These are phyloP conservation scores for Calonectria honghensis DNA, from an alignment of 2,329 filamentous ascomycete species.

Conservation along the genomic window DNA sequence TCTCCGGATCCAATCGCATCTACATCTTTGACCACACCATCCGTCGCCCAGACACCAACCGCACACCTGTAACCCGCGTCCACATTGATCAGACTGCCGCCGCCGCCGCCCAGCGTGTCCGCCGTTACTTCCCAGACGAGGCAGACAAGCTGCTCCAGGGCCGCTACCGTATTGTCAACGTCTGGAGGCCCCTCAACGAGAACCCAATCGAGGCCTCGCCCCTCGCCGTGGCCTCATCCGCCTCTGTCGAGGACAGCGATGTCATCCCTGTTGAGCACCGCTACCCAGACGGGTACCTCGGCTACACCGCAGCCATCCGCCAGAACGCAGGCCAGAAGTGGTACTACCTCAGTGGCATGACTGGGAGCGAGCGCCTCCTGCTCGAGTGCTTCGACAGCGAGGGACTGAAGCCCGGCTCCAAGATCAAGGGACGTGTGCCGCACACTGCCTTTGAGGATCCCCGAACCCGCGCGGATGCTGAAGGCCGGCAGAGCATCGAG, in stretches of 20 bases:
- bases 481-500: conserved; percentile 90
- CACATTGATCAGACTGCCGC: conserved; percentile 89
- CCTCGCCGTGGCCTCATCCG: conserved; percentile 80
- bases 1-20: conserved; percentile 80
- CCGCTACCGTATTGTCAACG: conserved; percentile 89
- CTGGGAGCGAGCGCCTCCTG: conserved; percentile 81
- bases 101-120: conserved; percentile 81
- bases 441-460: conserved; percentile 89
- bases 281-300: conserved; percentile 78
- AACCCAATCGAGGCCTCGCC: conserved; percentile 79
- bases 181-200: conserved; percentile 82
- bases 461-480: conserved; percentile 80
- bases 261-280: conserved; percentile 84
- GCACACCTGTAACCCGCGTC: conserved; percentile 81
- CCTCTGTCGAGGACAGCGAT: conserved; percentile 76
- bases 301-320: conserved; percentile 83
- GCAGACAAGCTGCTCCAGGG: conserved; percentile 79
- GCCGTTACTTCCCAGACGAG: conserved; percentile 79
- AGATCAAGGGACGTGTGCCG: conserved; percentile 75
- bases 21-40: conserved; percentile 93
- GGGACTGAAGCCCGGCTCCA: conserved; percentile 67
- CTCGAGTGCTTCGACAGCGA: conserved; percentile 87
- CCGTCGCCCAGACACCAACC: conserved; percentile 78
- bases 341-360: conserved; percentile 89
- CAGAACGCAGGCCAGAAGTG: conserved; percentile 79